Conservation (phyloP, 345 rosid genomes). For the Tarenaya hassleriana region DNA sequence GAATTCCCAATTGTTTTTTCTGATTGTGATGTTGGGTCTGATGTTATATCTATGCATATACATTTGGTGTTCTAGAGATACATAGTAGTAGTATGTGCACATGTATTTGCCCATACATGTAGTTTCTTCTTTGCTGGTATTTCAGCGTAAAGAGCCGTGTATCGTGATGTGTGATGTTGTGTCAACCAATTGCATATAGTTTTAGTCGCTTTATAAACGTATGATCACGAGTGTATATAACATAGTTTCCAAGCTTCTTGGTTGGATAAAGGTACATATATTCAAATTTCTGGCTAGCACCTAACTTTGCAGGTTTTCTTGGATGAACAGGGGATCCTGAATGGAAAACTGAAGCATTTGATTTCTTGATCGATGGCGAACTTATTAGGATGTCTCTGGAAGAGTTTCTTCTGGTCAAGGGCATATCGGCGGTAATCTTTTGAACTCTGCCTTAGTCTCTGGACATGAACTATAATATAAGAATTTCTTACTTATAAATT, state of each 20-base stretch:
- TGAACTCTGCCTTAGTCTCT: neutral
- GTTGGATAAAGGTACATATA: neutral
- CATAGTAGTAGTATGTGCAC: no score
- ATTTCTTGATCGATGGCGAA: slow-evolving; percentile 89
- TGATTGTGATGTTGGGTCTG: neutral
- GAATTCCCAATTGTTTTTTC: neutral
- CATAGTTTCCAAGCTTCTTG: neutral
- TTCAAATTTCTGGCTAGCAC: slow-evolving; percentile 3
- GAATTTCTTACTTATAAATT: no score
- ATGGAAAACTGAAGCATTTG: slow-evolving; percentile 71
- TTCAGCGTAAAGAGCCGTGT: neutral
- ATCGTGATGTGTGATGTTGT: neutral
- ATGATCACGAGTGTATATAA: no score
- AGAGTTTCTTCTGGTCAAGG: slow-evolving; percentile 76
- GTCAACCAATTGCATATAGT: neutral
- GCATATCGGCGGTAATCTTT: slow-evolving; percentile 73
- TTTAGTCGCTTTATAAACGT: neutral
- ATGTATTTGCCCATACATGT: no score
- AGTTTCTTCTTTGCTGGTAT: neutral
- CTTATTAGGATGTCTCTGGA: slow-evolving; percentile 84
- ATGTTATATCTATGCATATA: no score
- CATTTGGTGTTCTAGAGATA: no score
- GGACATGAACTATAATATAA: neutral
- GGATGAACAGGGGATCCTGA: slow-evolving; percentile 52
- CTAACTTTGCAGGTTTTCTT: neutral